Conservation (phyloP, 805 yeast species). For the Starmerella etchellsii region DNA sequence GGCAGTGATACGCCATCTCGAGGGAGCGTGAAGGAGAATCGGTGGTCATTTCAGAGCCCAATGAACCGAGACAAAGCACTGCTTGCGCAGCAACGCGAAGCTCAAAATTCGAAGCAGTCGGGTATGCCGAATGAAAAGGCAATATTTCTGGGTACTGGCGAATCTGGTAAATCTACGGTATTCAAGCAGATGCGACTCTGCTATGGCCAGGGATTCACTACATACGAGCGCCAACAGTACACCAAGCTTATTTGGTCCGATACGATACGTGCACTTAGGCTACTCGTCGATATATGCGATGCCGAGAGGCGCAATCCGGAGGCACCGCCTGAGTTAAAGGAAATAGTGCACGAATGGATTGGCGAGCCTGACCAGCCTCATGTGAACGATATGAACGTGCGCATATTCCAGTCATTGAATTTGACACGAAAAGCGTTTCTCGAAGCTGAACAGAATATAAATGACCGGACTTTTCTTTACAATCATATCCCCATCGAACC, state of each 20-base stretch:
- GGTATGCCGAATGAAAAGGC: slow-evolving; percentile 26
- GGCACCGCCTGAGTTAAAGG: slow-evolving; percentile 1
- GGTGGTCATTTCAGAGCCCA: too few species aligned
- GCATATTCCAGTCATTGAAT: slow-evolving; percentile 16
- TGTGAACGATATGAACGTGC: not conserved
- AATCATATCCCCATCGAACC: slow-evolving; percentile 1
- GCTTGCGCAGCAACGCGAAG: too few species aligned
- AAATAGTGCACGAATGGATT: slow-evolving; percentile 6
- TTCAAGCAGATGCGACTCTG: slow-evolving; percentile 70
- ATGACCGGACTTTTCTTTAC: slow-evolving; percentile 44
- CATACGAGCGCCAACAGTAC: slow-evolving; percentile 67
- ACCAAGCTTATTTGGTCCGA: slow-evolving; percentile 88
- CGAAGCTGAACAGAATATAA: slow-evolving; percentile 33
- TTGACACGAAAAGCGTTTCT: slow-evolving; percentile 28
- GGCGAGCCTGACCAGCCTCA: slow-evolving; percentile 3
- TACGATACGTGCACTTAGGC: slow-evolving; percentile 71
- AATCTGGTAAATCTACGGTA: slow-evolving; percentile 68
- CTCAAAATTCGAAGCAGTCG: too few species aligned
- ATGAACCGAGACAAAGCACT: too few species aligned
- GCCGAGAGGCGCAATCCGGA: slow-evolving; percentile 5
- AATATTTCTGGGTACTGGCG: slow-evolving; percentile 72
- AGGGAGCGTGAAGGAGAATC: too few species aligned
- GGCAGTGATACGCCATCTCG: too few species aligned
- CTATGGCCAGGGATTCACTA: slow-evolving; percentile 68
- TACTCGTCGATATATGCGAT: slow-evolving; percentile 39